Percentiles rank a stretch among this genome's conserved stretches.
Conservation (phyloP, 2,329 filamentous ascomycete genomes). For the Sclerotinia borealis region DNA sequence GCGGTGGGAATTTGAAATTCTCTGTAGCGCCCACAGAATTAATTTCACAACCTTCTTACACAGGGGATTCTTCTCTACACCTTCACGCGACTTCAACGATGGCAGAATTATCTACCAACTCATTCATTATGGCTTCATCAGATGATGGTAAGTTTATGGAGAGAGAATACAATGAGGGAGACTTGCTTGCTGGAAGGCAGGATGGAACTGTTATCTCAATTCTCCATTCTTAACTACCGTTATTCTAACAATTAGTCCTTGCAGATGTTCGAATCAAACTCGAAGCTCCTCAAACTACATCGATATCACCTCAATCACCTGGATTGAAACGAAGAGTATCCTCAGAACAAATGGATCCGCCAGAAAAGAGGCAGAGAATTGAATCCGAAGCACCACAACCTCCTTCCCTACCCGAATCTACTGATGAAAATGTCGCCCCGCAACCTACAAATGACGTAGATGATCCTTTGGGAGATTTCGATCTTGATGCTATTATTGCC, state of each 20-base stretch:
- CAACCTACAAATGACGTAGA: neutral
- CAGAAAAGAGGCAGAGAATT: slow-evolving; percentile 17
- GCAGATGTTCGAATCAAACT: slow-evolving; percentile 7
- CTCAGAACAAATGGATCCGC: neutral
- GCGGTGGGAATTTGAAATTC: neutral
- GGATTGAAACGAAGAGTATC: slow-evolving; percentile 6
- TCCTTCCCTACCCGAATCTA: neutral
- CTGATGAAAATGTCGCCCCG: neutral
- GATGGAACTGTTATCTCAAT: neutral
- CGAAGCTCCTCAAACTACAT: neutral
- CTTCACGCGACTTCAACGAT: slow-evolving; percentile 7
- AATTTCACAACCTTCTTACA: neutral
- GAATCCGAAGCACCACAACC: slow-evolving; percentile 3
- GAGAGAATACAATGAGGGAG: neutral
- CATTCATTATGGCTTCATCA: neutral
- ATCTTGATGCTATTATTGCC: slow-evolving; percentile 4
- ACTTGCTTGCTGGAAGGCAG: neutral
- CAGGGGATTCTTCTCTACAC: neutral
- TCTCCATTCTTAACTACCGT: neutral
- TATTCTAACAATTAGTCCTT: neutral
- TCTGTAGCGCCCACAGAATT: slow-evolving; percentile 1
- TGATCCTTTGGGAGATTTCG: neutral
- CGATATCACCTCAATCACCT: neutral
- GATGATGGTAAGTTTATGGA: slow-evolving; percentile 2
- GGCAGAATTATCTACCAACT: neutral